Conservation (phyloP, 2,329 filamentous ascomycete species). For the Beauveria scarabaeidicola region DNA sequence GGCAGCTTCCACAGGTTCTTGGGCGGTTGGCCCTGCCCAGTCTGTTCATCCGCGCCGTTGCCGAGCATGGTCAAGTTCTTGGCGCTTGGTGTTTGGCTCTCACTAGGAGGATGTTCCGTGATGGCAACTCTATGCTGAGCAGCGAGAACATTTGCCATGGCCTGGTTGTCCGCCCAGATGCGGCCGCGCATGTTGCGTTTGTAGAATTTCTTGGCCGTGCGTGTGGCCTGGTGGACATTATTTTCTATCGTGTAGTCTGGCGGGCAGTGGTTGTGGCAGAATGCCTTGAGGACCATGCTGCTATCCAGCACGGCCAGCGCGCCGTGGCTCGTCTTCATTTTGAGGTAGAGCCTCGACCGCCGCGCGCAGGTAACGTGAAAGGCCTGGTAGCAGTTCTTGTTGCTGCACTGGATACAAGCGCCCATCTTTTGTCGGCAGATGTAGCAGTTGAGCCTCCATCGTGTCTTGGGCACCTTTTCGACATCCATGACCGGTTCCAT, state of each 20-base stretch:
- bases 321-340: conserved; percentile 91
- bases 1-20: conserved; percentile 72
- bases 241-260: conserved; percentile 82
- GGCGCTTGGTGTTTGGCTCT: conserved; percentile 74
- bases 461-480: conserved; percentile 88
- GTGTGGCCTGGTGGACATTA: conserved; percentile 69
- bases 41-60: conserved; percentile 61
- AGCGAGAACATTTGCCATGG: conserved; percentile 72
- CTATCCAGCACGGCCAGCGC: conserved; percentile 69
- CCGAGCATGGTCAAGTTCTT: conserved; percentile 68
- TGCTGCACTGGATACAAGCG: conserved; percentile 94
- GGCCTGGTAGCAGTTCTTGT: conserved; percentile 93
- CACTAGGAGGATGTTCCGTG: conserved; percentile 66
- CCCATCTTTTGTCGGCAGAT: conserved; percentile 98
- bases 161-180: conserved; percentile 87
- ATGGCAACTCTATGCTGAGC: conserved; percentile 57
- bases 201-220: conserved; percentile 81
- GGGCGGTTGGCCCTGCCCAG: conserved; percentile 37
- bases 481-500: conserved; percentile 99
- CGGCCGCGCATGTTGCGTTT: conserved; percentile 80
- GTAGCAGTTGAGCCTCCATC: conserved; percentile 92
- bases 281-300: conserved; percentile 79
- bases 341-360: conserved; percentile 76
- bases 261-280: conserved; percentile 92
- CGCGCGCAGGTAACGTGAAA: conserved; percentile 97